phyloP scores from a whole-genome alignment of 176 grass and related monocot species.

The Puccinellia tenuiflora region DNA sequence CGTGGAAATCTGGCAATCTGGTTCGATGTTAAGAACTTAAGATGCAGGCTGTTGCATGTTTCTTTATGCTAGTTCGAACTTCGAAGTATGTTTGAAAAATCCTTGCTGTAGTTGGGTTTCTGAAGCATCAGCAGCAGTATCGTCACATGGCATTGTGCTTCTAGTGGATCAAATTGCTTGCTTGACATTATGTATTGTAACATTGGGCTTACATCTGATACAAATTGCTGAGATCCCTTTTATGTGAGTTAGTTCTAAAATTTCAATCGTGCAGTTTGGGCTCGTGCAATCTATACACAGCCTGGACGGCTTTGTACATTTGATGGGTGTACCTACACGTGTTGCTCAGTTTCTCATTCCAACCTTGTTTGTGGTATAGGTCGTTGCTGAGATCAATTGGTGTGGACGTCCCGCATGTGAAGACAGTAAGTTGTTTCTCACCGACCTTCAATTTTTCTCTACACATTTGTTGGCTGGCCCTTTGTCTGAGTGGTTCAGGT shows the following conservation, averaged over 20 bases:
- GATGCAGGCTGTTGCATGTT: background rate
- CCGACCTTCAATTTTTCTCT: background rate
- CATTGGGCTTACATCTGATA: background rate
- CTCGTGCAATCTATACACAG: background rate
- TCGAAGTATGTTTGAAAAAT: background rate
- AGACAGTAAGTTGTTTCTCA: conserved; percentile 32
- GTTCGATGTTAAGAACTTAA: background rate
- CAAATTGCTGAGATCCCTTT: background rate
- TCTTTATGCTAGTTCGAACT: background rate
- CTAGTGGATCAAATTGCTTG: background rate
- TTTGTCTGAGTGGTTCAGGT: background rate
- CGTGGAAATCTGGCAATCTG: background rate
- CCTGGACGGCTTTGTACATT: background rate
- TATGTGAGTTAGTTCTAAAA: background rate
- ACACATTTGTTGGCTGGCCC: background rate
- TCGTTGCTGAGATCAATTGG: conserved; percentile 50
- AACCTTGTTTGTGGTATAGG: conserved; percentile 2
- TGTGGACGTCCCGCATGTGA: conserved; percentile 43
- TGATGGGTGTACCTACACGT: background rate
- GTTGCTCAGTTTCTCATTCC: background rate
- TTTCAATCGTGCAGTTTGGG: background rate
- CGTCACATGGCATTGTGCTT: background rate
- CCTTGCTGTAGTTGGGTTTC: background rate
- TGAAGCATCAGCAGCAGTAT: background rate
- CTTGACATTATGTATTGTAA: background rate